Conservation (phyloP, 2,329 filamentous ascomycete genomes). For the Catunica adiposa region DNA sequence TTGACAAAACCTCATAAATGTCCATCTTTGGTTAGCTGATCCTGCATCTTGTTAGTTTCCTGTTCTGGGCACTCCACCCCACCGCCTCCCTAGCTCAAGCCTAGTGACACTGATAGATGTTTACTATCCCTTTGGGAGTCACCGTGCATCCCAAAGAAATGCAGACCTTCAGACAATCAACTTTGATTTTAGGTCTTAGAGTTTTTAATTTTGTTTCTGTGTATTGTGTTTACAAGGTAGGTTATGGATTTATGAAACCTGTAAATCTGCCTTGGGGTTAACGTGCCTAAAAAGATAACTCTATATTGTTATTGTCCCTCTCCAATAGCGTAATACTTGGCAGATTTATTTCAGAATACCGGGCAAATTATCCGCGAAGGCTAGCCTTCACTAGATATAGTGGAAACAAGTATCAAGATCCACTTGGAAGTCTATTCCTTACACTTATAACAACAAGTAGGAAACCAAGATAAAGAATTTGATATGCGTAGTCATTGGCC, state of each 20-base stretch:
- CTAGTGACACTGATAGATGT: neutral
- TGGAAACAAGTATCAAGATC: neutral
- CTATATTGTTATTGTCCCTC: neutral
- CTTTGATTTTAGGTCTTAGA: too few species aligned
- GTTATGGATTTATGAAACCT: too few species aligned
- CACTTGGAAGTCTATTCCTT: neutral
- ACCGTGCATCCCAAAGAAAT: neutral
- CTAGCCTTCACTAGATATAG: neutral
- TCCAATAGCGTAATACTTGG: neutral
- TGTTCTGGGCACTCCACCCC: neutral
- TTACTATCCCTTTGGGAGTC: neutral
- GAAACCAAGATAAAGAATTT: neutral
- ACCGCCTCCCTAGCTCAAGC: neutral
- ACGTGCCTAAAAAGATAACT: neutral
- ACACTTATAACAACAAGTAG: neutral
- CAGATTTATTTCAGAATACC: too few species aligned
- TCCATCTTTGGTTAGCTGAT: neutral
- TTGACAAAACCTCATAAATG: neutral
- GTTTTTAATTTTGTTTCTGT: too few species aligned
- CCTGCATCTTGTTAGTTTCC: neutral
- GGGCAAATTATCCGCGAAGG: neutral
- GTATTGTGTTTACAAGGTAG: too few species aligned
- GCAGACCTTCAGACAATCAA: too few species aligned
- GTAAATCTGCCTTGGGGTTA: too few species aligned
- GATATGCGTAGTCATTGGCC: neutral